Percentiles rank a stretch among this genome's conserved stretches.
phyloP scores from a whole-genome alignment of 2,329 filamentous ascomycete species.

The Aspergillus thermomutatus region DNA sequence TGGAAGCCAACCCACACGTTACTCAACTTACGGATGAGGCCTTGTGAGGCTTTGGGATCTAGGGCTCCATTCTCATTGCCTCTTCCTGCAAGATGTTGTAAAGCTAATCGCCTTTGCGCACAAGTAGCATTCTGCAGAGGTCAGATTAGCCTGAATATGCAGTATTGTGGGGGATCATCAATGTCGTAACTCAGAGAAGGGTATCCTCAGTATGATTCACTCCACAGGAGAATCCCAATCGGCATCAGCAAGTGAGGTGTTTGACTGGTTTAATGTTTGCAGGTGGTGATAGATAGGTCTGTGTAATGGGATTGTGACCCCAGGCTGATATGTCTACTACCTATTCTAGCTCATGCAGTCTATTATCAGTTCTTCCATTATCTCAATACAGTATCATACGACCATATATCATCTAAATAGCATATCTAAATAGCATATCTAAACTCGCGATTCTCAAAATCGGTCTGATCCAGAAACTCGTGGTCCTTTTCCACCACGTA shows the following conservation, averaged over 20 bases:
- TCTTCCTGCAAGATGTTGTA: background rate
- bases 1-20: too few species aligned
- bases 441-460: conserved; percentile 25
- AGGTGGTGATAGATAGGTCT: too few species aligned
- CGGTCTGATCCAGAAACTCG: conserved; percentile 29
- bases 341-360: background rate
- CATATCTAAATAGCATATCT: conserved; percentile 23
- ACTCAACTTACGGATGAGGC: conserved; percentile 25
- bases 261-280: too few species aligned
- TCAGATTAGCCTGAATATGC: too few species aligned
- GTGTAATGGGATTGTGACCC: too few species aligned
- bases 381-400: background rate
- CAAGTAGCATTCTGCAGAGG: too few species aligned
- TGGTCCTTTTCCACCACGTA: conserved; percentile 29
- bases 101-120: conserved; percentile 5
- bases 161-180: too few species aligned
- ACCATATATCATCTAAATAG: conserved; percentile 9
- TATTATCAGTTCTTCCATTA: background rate
- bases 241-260: too few species aligned
- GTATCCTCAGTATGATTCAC: too few species aligned
- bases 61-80: background rate
- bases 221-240: too few species aligned
- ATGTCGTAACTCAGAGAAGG: too few species aligned
- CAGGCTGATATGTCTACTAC: too few species aligned
- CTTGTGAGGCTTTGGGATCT: conserved; percentile 7